These are phyloP conservation scores for Begonia masoniana DNA, from an alignment of 306 rosid species.

Conservation along the genomic window DNA sequence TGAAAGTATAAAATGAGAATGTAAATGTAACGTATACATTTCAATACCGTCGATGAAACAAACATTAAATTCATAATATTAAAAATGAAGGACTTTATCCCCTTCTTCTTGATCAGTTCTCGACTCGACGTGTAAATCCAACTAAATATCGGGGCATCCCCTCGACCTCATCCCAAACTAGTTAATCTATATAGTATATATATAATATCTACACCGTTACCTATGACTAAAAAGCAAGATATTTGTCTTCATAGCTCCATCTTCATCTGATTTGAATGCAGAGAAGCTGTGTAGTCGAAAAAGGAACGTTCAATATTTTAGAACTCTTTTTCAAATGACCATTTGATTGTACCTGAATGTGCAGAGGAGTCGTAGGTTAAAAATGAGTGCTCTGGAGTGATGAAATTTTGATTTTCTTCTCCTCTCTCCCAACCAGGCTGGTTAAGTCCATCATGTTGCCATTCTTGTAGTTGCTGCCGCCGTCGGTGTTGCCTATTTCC, in stretches of 20 bases:
- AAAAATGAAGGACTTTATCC: too few species aligned
- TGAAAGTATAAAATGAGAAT: too few species aligned
- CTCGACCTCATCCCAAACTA: slow-evolving; percentile 43
- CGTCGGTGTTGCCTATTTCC: slow-evolving; percentile 69
- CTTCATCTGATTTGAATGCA: slow-evolving; percentile 74
- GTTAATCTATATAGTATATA: slow-evolving; percentile 29
- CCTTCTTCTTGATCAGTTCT: too few species aligned
- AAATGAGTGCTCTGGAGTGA: slow-evolving; percentile 65
- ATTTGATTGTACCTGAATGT: slow-evolving; percentile 55
- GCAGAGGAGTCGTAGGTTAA: slow-evolving; percentile 51
- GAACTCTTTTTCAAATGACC: too few species aligned
- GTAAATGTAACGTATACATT: too few species aligned
- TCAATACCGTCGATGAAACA: too few species aligned
- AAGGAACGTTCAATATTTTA: too few species aligned
- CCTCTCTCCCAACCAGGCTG: slow-evolving; percentile 63
- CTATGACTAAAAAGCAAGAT: slow-evolving; percentile 16
- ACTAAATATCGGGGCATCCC: not conserved
- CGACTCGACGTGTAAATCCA: too few species aligned
- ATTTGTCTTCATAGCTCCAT: slow-evolving; percentile 57
- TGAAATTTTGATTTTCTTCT: slow-evolving; percentile 49
- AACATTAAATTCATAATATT: too few species aligned
- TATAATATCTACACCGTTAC: slow-evolving; percentile 48
- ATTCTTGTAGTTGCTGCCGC: slow-evolving; percentile 62
- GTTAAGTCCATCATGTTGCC: slow-evolving; percentile 49
- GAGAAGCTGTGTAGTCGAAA: slow-evolving; percentile 39